phyloP scores from a whole-genome alignment of 139 green algal genomes.

The Chlamydomonas schloesseri region DNA sequence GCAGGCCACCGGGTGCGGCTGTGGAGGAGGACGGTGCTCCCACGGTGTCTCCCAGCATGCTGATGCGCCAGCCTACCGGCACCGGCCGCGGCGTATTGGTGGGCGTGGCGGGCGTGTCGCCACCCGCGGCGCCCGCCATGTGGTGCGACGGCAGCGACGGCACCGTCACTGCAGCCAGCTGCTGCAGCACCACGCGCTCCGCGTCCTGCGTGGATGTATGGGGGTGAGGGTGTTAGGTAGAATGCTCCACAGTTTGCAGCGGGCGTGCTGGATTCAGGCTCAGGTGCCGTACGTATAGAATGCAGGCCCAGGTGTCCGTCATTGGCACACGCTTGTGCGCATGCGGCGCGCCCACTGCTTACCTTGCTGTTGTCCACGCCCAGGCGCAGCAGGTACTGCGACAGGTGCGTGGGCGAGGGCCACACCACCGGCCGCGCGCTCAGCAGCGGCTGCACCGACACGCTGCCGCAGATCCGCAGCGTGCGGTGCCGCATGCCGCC shows the following conservation, averaged over 20 bases:
- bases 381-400: conserved; percentile 40
- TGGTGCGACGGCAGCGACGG: neutral
- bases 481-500: conserved; percentile 64
- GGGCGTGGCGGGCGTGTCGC: neutral
- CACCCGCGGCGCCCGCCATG: neutral
- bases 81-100: neutral
- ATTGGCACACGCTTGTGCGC: neutral
- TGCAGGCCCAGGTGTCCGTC: neutral
- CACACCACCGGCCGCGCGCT: conserved; percentile 45
- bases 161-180: conserved; percentile 32
- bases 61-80: conserved; percentile 40
- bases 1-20: too few species aligned
- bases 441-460: conserved; percentile 67
- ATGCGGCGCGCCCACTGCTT: neutral
- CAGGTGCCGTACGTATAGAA: too few species aligned
- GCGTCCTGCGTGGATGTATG: conserved; percentile 12
- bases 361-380: conserved; percentile 54
- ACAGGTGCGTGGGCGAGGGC: conserved; percentile 29
- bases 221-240: too few species aligned
- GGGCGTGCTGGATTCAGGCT: too few species aligned
- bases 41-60: neutral
- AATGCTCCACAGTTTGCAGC: too few species aligned
- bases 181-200: conserved; percentile 40
- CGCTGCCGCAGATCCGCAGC: conserved; percentile 62
- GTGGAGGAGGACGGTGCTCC: too few species aligned